Evolutionary conservation across 2,329 filamentous ascomycete species (phyloP), one percentile per base, ranked within the genome.

Genomic region (Aspergillus vadensis): DNA sequence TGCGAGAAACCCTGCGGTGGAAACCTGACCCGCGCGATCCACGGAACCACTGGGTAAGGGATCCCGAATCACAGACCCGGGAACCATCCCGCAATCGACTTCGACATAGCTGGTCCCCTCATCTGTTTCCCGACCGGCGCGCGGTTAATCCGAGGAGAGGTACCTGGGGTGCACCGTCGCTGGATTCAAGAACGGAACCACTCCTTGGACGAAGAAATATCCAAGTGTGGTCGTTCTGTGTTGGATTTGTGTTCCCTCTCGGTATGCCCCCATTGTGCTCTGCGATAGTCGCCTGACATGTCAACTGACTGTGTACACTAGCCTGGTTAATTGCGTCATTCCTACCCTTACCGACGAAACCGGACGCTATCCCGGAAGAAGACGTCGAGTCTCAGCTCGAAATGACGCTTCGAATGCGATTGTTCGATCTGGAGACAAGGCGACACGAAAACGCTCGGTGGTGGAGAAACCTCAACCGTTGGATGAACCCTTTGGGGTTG

Each of bases 321-420:
- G 89, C 88, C 58, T 96, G 91, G 91, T 90, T 94, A 79, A 81
- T 92, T 64, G 92, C 88, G 1, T 85, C 91, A 1, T 82, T 93
- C 57, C 80, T 95, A 12, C 90, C 91, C 1, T 76, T 96, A 6
- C 90, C 90, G 9, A 79, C 80, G 1, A 82, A 83, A 57, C 84
- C 87, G 0, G 70, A 72, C 8, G 76, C 80, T 19, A 68, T 76
- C 1, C 78, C 83, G 17, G 84, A 86, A 74, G 78, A 81, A 41
- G 82, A 88, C 69, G 74, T 69, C 27, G 70, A 69, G 58, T 48
- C 72, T 23, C 69, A 76, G 59, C 61, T 81, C 43, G 80, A 80
- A 60, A 74, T 75, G 44, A 79, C 81, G 19, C 75, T 83, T 49
- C 74, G 78, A 30, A 75, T 76, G 58, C 75, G 80, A 53, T 69